A percentile compares a stretch with the other conserved stretches of the same genome.
Conservation (phyloP, 129 eudicot species). For the Flaveria brownii region DNA sequence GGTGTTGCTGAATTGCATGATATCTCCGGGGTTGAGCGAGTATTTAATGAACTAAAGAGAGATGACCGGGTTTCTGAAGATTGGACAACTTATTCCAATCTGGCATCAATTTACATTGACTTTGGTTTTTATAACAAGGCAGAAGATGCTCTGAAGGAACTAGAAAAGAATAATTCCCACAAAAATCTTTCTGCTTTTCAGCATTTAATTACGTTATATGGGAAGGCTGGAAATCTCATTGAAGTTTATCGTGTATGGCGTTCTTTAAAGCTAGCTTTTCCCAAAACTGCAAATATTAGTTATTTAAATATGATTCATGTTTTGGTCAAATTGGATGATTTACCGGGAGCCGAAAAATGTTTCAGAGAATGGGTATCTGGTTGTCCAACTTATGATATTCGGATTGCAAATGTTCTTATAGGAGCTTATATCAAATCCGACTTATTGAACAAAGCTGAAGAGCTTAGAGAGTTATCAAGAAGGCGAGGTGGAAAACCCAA, state of each 20-base stretch:
- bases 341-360: conserved; percentile 97
- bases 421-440: conserved; percentile 64
- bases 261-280: conserved; percentile 83
- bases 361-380: conserved; percentile 80
- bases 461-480: conserved; percentile 53
- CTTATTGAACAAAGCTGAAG: conserved; percentile 68
- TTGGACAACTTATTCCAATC: conserved; percentile 95
- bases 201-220: conserved; percentile 78
- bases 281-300: conserved; percentile 71
- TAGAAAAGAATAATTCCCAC: conserved; percentile 65
- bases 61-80: conserved; percentile 76
- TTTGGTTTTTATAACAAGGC: conserved; percentile 73
- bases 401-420: conserved; percentile 73
- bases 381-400: conserved; percentile 62
- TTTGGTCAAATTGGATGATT: conserved; percentile 77
- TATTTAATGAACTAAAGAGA: conserved; percentile 79
- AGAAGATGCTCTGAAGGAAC: conserved; percentile 82
- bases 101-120: conserved; percentile 83
- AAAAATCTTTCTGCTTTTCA: conserved; percentile 73
- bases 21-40: conserved; percentile 80
- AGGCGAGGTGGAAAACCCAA: conserved; percentile 73
- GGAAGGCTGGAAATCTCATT: conserved; percentile 70
- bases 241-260: conserved; percentile 99
- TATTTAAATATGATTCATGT: conserved; percentile 89
- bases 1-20: conserved; percentile 68